Evolutionary conservation across 495 filamentous ascomycete species (phyloP).

Genomic region (Talaromyces trachyspermus): DNA sequence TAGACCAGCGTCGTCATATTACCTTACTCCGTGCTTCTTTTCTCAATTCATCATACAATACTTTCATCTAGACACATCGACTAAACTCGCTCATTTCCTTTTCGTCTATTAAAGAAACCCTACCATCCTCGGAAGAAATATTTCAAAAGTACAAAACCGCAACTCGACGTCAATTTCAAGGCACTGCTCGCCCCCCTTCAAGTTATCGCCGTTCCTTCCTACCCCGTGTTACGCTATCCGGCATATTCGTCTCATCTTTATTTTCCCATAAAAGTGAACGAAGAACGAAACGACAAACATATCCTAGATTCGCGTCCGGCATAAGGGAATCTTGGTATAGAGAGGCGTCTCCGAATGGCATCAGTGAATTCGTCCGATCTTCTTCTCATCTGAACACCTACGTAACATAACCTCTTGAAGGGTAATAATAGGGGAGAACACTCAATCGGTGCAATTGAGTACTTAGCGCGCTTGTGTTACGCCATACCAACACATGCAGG

Average conservation of each 20-base stretch:
- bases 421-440: no score
- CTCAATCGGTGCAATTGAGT: slow-evolving; percentile 1
- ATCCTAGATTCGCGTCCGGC: background rate
- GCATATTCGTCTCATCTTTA: no score
- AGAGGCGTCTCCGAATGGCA: background rate
- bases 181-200: background rate
- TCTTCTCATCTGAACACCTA: background rate
- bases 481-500: slow-evolving; percentile 45
- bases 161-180: background rate
- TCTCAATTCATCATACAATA: no score
- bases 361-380: background rate
- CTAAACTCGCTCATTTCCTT: no score
- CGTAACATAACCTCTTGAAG: no score
- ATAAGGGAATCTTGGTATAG: background rate
- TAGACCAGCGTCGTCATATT: no score
- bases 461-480: background rate
- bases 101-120: no score
- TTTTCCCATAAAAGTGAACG: no score
- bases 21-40: no score
- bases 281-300: no score
- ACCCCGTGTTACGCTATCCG: background rate
- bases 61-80: no score
- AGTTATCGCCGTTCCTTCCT: background rate
- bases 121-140: no score
- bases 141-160: background rate